Evolutionary conservation across 495 filamentous ascomycete species (phyloP).

Genomic region (Glonium stellatum): DNA sequence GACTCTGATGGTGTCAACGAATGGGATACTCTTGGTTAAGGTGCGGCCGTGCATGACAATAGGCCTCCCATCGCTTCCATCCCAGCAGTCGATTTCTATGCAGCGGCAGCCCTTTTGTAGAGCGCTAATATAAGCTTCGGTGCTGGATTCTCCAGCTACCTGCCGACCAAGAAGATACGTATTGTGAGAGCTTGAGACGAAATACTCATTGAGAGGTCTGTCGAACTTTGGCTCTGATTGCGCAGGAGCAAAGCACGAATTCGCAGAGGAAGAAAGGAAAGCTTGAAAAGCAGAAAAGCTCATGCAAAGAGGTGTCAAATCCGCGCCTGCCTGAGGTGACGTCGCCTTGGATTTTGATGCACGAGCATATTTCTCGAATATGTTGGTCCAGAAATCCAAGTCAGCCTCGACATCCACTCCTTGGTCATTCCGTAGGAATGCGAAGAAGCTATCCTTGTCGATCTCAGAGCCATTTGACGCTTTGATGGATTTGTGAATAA

Average conservation of each 20-base stretch:
- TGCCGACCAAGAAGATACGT: constrained; percentile 92
- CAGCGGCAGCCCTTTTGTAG: constrained; percentile 84
- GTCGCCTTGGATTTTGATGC: constrained; percentile 48
- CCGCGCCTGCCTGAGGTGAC: constrained; percentile 33
- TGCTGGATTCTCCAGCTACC: constrained; percentile 79
- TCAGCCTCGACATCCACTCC: constrained; percentile 64
- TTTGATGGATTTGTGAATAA: constrained; percentile 54
- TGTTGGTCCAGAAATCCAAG: constrained; percentile 55
- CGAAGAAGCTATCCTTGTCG: constrained; percentile 55
- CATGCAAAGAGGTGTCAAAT: constrained; percentile 46
- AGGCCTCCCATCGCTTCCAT: constrained; percentile 77
- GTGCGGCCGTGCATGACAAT: constrained; percentile 87
- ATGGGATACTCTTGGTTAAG: constrained; percentile 76
- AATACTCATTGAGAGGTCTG: constrained; percentile 91
- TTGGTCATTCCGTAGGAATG: constrained; percentile 68
- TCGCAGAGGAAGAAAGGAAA: constrained; percentile 69
- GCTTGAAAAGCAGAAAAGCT: constrained; percentile 64
- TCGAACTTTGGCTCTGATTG: constrained; percentile 56
- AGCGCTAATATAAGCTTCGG: constrained; percentile 90
- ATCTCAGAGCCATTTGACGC: constrained; percentile 53
- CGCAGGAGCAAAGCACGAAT: constrained; percentile 33
- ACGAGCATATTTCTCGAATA: constrained; percentile 70
- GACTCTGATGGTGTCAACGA: constrained; percentile 81
- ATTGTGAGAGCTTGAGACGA: constrained; percentile 97
- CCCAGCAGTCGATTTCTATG: constrained; percentile 97